Evolutionary conservation across 805 yeast genomes (phyloP).

Genomic region (Myxozyma melibiosi): DNA sequence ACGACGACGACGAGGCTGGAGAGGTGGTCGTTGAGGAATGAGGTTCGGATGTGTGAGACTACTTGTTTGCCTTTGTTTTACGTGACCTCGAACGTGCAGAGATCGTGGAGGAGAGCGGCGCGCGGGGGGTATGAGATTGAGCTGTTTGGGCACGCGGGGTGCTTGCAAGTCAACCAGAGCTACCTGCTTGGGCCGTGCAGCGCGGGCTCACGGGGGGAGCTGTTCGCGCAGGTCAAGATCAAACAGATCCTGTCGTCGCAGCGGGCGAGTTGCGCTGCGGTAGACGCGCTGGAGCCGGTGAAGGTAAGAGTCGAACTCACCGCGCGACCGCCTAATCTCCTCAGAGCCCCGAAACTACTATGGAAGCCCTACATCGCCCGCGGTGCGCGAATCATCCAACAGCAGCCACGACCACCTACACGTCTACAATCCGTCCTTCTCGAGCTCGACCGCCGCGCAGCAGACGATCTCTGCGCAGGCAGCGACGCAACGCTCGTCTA

Average conservation of each 20-base stretch:
- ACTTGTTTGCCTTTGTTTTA: not conserved
- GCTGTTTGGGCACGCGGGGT: slow-evolving; percentile 1
- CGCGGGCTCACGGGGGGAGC: not conserved
- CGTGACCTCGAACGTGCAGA: slow-evolving; percentile 1
- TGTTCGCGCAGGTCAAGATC: not conserved
- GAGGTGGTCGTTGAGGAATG: slow-evolving; percentile 1
- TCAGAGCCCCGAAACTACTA: not conserved
- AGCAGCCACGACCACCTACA: too few relatives aligned
- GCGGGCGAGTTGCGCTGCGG: not conserved
- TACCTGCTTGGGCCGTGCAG: slow-evolving; percentile 1
- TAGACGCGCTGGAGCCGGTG: not conserved
- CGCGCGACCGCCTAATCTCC: not conserved
- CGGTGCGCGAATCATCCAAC: not conserved
- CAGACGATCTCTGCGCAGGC: not conserved
- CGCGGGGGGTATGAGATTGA: not conserved
- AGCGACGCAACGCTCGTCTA: not conserved
- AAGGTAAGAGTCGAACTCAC: not conserved
- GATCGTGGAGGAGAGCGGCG: not conserved
- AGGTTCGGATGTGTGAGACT: not conserved
- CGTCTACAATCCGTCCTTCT: not conserved
- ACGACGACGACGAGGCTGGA: not conserved
- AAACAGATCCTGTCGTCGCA: not conserved
- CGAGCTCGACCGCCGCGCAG: not conserved
- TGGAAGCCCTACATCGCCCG: not conserved
- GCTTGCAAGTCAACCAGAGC: not conserved